A percentile compares a stretch with the other conserved stretches of the same genome.
These are phyloP conservation scores for Heliamphora pulchella DNA, from an alignment of 179 eudicot genomes.

Conservation along the genomic window DNA sequence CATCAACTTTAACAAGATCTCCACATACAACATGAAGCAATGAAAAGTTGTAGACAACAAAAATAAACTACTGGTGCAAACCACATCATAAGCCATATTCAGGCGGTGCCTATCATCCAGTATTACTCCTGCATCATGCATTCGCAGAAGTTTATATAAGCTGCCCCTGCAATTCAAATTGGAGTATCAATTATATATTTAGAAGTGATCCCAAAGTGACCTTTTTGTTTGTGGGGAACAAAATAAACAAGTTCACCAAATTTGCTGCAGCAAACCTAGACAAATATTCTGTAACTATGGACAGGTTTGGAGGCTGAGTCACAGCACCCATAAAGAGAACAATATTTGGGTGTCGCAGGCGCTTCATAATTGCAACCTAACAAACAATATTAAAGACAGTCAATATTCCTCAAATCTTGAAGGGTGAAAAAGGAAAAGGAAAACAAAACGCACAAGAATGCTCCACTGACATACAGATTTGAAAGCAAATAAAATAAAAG, in stretches of 20 bases:
- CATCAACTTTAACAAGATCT: not conserved
- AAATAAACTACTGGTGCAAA: constrained; percentile 15
- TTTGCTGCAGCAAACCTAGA: constrained; percentile 33
- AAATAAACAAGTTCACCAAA: not conserved
- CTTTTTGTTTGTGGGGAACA: not conserved
- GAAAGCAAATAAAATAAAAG: not conserved
- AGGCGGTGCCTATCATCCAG: constrained; percentile 48
- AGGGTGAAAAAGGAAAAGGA: not conserved
- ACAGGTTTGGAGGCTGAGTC: constrained; percentile 52
- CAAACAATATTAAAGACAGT: constrained; percentile 3
- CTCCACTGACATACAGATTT: not conserved
- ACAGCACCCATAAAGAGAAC: constrained; percentile 70
- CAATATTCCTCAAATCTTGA: not conserved
- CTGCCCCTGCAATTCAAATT: constrained; percentile 47
- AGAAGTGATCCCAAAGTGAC: not conserved
- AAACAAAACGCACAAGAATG: not conserved
- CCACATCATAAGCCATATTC: constrained; percentile 69
- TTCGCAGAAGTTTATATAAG: constrained; percentile 44
- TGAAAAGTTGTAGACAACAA: not conserved
- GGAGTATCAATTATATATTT: not conserved
- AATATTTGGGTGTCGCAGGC: constrained; percentile 55
- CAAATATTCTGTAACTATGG: constrained; percentile 59
- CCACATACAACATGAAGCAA: not conserved
- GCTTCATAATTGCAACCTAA: constrained; percentile 59
- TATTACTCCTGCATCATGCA: constrained; percentile 37